Evolutionary conservation across 768 basidiomycete species (phyloP), one percentile per base, ranked within the genome.

Genomic region (Boletus rufocinnamomeus): DNA sequence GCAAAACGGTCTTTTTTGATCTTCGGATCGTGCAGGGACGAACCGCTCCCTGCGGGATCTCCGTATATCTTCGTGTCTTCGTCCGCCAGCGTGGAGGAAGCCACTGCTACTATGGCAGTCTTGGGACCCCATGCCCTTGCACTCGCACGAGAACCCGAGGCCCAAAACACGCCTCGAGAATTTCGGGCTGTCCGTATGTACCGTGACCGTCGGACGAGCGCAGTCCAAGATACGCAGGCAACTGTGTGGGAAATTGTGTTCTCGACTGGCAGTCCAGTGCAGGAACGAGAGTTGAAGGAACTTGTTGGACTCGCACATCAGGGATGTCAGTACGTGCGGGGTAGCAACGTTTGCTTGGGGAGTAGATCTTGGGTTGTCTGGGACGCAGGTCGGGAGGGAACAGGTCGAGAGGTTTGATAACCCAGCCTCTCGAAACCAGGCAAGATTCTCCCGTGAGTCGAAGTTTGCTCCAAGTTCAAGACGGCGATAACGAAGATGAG

Each of bases 111-210:
- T 5, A 69, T 71, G 62, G 67, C 69, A 19, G 57, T 71, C 11
- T 38, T 69, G 50, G 68, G 68, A 25, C 50, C 52, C 27, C 62
- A 69, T 50, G 70, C 62, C 4, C 58, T 69, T 50, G 68, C 68
- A 21, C 60, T 72, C 28, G 46, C 66, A 25, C 57, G 8, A 16
- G 66, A 61, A 57, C 19, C 53, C 6, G 55, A 49, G n/a, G 47
- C 21, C 9, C 37, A 47, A 21, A 16, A 44, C 21, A 35, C 30
- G 6, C n/a, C 52, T 21, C 51, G 23, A 25, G 23, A 17, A 17
- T 66, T 66, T 30, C 43, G 25, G 16, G 66, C 66, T 27, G 66
- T 67, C 19, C 66, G 66, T n/a, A 57, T 68, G 66, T 41, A 54
- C 34, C 25, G 28, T 25, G 37, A 54, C 34, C 25, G 28, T 25